Percentiles rank a stretch among this genome's conserved stretches.
These are phyloP conservation scores for Funneliformis caledonium DNA, from an alignment of 371 early-diverging fungal species.

Conservation along the genomic window DNA sequence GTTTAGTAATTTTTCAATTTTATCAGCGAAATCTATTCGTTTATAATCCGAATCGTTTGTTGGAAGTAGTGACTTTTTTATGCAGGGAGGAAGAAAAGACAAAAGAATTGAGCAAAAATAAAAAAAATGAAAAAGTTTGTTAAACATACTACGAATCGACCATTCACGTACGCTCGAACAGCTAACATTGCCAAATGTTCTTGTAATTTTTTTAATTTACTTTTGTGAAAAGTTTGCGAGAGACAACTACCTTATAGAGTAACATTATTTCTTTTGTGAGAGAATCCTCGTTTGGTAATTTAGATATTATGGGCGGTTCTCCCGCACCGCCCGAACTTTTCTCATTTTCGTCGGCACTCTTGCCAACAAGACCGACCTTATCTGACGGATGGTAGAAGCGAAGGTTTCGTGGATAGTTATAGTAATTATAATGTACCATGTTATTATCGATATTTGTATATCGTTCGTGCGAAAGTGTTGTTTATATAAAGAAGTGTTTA, in stretches of 20 bases:
- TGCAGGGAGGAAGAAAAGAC: neutral
- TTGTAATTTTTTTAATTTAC: too few species aligned
- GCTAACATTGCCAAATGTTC: too few species aligned
- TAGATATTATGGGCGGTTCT: neutral
- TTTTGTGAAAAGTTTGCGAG: too few species aligned
- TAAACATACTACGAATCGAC: too few species aligned
- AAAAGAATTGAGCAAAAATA: too few species aligned
- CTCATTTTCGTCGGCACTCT: neutral
- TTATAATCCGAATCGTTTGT: constrained; percentile 61
- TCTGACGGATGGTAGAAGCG: neutral
- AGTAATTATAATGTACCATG: neutral
- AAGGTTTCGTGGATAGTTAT: neutral
- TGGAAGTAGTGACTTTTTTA: constrained; percentile 49
- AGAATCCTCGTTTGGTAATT: neutral
- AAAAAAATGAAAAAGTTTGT: too few species aligned
- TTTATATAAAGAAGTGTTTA: too few species aligned
- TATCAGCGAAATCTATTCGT: constrained; percentile 57
- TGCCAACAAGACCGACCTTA: neutral
- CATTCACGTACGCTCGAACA: too few species aligned
- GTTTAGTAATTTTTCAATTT: constrained; percentile 60
- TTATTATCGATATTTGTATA: too few species aligned
- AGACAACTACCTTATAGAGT: neutral
- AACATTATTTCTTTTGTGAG: neutral
- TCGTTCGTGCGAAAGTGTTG: neutral
- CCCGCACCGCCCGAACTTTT: neutral